phyloP scores from a whole-genome alignment of 768 basidiomycete species.

The Candolleomyces aberdarensis region DNA sequence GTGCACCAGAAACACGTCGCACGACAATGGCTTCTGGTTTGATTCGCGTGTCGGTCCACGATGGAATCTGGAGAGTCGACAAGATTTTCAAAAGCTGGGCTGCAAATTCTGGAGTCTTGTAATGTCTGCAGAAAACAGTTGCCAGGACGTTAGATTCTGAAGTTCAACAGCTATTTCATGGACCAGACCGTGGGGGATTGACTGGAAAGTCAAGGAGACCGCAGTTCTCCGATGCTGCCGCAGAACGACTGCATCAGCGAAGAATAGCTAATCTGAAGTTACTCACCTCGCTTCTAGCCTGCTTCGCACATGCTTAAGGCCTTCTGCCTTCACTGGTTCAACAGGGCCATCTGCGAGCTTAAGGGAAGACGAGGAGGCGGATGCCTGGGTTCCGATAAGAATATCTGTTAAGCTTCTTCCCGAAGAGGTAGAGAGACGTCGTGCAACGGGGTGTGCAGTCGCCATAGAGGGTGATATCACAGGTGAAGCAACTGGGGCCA shows the following conservation, averaged over 20 bases:
- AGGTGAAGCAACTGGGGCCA: conserved; percentile 13
- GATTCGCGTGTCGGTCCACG: conserved; percentile 52
- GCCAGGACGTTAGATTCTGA: conserved; percentile 19
- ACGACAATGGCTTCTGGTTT: conserved; percentile 53
- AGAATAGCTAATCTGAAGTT: conserved; percentile 17
- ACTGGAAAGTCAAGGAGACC: conserved; percentile 22
- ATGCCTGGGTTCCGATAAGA: background rate
- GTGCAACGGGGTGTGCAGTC: background rate
- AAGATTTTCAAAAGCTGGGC: conserved; percentile 54
- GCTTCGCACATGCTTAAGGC: conserved; percentile 52
- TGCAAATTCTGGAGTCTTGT: conserved; percentile 58
- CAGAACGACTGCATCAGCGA: conserved; percentile 28
- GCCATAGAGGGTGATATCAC: conserved; percentile 8
- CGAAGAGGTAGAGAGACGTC: background rate
- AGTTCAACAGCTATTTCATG: background rate
- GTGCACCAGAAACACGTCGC: conserved; percentile 81
- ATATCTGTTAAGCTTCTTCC: background rate
- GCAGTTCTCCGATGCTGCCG: conserved; percentile 20
- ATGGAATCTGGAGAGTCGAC: conserved; percentile 50
- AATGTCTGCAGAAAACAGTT: conserved; percentile 45
- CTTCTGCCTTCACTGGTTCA: conserved; percentile 54
- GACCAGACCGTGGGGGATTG: conserved; percentile 27
- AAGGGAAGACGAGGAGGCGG: conserved; percentile 24
- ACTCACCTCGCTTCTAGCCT: conserved; percentile 72
- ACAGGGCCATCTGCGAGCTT: conserved; percentile 31